Percentiles rank a stretch among this genome's conserved stretches.
Conservation (phyloP, 2,329 filamentous ascomycete species). For the Ascochyta pisi region DNA sequence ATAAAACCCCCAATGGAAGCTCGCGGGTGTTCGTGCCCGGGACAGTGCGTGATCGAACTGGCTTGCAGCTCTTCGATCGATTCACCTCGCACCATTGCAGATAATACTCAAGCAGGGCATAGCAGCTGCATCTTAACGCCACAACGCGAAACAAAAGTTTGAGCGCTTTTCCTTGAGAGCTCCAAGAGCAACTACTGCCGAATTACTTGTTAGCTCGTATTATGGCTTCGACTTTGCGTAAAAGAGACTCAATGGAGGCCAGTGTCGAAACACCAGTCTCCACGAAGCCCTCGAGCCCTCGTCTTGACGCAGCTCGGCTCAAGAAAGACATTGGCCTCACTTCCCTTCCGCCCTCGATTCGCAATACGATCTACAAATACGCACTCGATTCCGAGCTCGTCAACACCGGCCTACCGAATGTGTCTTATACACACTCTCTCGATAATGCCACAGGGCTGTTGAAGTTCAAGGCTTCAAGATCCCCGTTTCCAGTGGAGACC, state of each 20-base stretch:
- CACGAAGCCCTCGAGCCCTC: conserved; percentile 22
- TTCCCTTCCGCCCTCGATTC: conserved; percentile 37
- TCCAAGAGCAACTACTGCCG: too few species aligned
- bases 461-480: conserved; percentile 37
- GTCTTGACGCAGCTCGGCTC: conserved; percentile 14
- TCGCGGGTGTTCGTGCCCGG: not conserved
- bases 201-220: not conserved
- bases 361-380: conserved; percentile 44
- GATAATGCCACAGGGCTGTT: conserved; percentile 23
- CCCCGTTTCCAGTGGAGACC: conserved; percentile 35
- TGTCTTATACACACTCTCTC: conserved; percentile 40
- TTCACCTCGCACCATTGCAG: not conserved
- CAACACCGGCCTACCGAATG: conserved; percentile 35
- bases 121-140: not conserved
- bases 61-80: not conserved
- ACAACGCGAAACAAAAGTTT: not conserved
- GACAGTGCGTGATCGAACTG: not conserved
- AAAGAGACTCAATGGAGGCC: conserved; percentile 45
- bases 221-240: conserved; percentile 21
- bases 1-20: conserved; percentile 11
- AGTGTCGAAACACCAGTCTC: conserved; percentile 18
- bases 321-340: conserved; percentile 39
- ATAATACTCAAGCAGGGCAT: not conserved
- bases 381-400: conserved; percentile 45
- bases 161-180: too few species aligned